Evolutionary conservation across 2,329 filamentous ascomycete genomes (phyloP), one percentile per base, ranked within the genome.

Genomic region (Arthrobotrys musiformis): DNA sequence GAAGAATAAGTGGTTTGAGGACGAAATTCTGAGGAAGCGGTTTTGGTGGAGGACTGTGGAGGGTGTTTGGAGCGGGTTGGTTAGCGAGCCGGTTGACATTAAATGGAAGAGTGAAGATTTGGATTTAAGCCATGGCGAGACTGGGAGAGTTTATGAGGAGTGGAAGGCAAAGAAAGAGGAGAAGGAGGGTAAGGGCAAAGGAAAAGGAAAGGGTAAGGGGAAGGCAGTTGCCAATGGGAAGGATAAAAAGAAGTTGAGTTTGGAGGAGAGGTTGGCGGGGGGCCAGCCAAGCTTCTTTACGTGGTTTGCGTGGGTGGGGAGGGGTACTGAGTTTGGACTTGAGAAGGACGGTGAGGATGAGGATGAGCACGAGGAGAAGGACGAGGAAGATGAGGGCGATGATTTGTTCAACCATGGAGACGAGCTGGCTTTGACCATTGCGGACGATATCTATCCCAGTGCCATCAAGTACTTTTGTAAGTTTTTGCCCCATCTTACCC

Each of bases 361-460:
- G 70, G 87, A 89, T 82, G 84, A 87, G 70, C 83, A 84, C 0
- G 84, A 85, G 2, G 84, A 84, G 5, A 73, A 76, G 2, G 88
- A 90, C 0, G 87, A 92, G 0, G 88, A 90, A 0, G 86, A 88
- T 1, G 86, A 88, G 0, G 85, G 89, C 30, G 88, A 90, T 79
- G 94, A 97, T 84, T 91, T 97, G 80, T 97, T 95, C 86, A 91
- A 92, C n/a, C 89, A 90, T 48, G 94, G 92, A 22, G 93, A 96
- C 80, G 91, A 94, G 78, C 84, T 98, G 56, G 94, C 93, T 42
- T 87, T 93, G 79, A 87, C 90, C 76, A 86, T 98, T 80, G 89
- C 91, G 7, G 94, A 98, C 82, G 94, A 98, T 80, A 85, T 98
- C 63, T 97, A 91, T 90, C 92, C 93, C 56, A 89, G 90, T 79